Percentiles rank a stretch among this genome's conserved stretches.
Conservation (phyloP, 164 flowering plant genomes). For the Cinnamomum micranthum region DNA sequence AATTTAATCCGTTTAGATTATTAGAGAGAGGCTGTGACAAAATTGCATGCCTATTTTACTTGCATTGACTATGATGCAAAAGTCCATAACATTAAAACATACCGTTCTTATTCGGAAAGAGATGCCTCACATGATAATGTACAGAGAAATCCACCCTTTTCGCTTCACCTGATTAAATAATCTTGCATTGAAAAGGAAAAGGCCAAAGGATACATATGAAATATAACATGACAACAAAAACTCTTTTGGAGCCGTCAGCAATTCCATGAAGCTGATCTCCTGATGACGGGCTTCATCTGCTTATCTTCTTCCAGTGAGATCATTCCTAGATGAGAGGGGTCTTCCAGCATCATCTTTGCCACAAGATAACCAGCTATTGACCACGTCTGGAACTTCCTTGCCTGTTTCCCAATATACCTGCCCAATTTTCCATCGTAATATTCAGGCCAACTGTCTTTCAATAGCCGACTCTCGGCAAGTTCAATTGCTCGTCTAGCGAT, state of each 20-base stretch:
- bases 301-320: conserved; percentile 33
- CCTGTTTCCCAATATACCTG: conserved; percentile 35
- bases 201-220: not conserved
- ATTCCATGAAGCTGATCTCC: conserved; percentile 32
- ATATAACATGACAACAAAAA: not conserved
- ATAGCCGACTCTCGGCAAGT: conserved; percentile 25
- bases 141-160: conserved; percentile 3
- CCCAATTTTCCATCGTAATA: conserved; percentile 36
- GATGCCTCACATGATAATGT: conserved; percentile 1
- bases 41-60: no score
- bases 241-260: conserved; percentile 12
- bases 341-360: conserved; percentile 39
- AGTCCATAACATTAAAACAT: not conserved
- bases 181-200: not conserved
- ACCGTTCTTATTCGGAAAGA: not conserved
- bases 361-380: conserved; percentile 37
- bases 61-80: not conserved
- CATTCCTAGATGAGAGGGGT: conserved; percentile 38
- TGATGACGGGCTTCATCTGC: conserved; percentile 30
- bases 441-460: conserved; percentile 34
- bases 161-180: not conserved
- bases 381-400: conserved; percentile 39
- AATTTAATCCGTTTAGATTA: no score
- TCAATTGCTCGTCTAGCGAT: conserved; percentile 32
- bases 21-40: no score